Percentiles rank a stretch among this genome's conserved stretches.
These are phyloP conservation scores for Syzygium aromaticum DNA, from an alignment of 345 rosid species.

Conservation along the genomic window DNA sequence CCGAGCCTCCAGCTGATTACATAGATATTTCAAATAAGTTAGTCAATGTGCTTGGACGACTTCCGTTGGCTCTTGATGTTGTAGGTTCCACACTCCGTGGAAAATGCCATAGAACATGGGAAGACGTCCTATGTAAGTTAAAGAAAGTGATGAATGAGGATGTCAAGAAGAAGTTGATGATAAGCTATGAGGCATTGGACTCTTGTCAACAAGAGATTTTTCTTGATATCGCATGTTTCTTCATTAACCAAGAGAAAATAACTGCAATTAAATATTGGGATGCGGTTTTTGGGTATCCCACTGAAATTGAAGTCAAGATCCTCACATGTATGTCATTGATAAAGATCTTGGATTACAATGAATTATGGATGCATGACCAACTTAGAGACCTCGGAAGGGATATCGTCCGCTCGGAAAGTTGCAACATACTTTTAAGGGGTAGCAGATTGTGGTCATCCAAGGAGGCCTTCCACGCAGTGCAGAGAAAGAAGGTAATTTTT, in stretches of 20 bases:
- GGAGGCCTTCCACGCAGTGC: not conserved
- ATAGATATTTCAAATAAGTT: accelerated
- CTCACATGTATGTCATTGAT: not conserved
- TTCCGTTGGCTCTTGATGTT: not conserved
- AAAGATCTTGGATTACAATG: not conserved
- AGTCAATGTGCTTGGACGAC: not conserved
- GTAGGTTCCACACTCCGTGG: not conserved
- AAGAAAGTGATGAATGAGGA: not conserved
- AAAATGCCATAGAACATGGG: not conserved
- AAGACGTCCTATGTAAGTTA: accelerated
- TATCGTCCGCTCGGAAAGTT: not conserved
- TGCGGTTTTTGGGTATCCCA: accelerated
- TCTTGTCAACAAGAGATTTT: not conserved
- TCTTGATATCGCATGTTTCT: not conserved
- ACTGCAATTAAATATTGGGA: not conserved
- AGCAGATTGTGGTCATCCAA: not conserved
- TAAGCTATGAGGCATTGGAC: not conserved
- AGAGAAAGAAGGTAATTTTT: not conserved
- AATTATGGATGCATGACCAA: not conserved
- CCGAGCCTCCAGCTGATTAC: accelerated
- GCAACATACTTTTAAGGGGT: not conserved
- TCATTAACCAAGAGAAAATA: not conserved
- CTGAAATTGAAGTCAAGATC: not conserved
- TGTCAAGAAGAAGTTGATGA: not conserved
- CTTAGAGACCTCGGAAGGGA: not conserved